phyloP scores from a whole-genome alignment of 192 early-diverging fungal species.

The Coemansia sp. region DNA sequence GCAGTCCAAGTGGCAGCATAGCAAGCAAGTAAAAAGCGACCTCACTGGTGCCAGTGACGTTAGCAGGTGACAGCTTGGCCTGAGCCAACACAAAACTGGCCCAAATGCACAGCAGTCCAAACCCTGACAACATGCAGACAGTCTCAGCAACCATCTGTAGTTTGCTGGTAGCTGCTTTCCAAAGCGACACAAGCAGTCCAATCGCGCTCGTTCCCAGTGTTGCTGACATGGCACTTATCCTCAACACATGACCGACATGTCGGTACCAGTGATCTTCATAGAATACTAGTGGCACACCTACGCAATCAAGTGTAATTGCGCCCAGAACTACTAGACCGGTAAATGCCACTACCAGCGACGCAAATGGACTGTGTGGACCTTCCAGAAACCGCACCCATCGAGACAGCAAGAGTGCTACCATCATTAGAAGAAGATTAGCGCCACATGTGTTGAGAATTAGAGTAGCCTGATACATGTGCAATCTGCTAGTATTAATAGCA shows the following conservation, averaged over 20 bases:
- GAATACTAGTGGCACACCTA: constrained; percentile 19
- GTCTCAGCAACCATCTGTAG: constrained; percentile 1
- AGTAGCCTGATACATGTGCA: constrained; percentile 21
- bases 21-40: constrained; percentile 35
- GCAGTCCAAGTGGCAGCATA: constrained; percentile 30
- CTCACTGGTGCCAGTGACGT: constrained; percentile 23
- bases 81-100: constrained; percentile 26
- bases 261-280: neutral
- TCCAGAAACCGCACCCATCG: constrained; percentile 22
- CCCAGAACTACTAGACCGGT: constrained; percentile 1
- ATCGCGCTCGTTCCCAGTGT: constrained; percentile 11
- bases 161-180: constrained; percentile 4
- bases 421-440: constrained; percentile 13
- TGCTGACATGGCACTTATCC: constrained; percentile 2
- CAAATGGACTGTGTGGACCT: neutral
- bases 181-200: constrained; percentile 20
- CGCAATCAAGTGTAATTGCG: constrained; percentile 16
- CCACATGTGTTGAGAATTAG: constrained; percentile 20
- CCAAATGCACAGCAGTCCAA: constrained; percentile 28
- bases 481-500: neutral
- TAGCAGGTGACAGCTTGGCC: constrained; percentile 16
- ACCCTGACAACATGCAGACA: constrained; percentile 8
- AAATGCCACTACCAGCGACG: neutral
- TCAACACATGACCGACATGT: constrained; percentile 21
- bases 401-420: constrained; percentile 7